Evolutionary conservation across 768 basidiomycete genomes (phyloP).

Genomic region (Dendrothele bispora): DNA sequence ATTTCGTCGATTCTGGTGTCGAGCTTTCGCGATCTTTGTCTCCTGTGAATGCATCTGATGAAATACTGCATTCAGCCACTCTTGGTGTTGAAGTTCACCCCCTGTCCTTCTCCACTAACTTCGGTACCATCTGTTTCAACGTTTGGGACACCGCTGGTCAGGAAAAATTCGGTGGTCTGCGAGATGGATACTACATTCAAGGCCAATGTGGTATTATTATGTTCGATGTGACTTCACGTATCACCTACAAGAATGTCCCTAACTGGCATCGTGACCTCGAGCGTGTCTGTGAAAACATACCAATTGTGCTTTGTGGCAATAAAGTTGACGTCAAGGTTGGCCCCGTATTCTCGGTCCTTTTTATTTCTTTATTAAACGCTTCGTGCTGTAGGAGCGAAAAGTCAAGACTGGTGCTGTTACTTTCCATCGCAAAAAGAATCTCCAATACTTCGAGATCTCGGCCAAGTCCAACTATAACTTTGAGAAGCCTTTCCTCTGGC

Average conservation of each 20-base stretch:
- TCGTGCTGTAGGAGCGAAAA: conserved; percentile 95
- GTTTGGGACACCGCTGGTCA: conserved; percentile 99
- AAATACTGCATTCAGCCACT: conserved; percentile 63
- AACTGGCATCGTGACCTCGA: conserved; percentile 99
- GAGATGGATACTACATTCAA: conserved; percentile 95
- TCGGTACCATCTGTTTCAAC: conserved; percentile 98
- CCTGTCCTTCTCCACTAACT: conserved; percentile 94
- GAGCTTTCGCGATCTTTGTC: conserved; percentile 8
- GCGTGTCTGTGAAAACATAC: conserved; percentile 99
- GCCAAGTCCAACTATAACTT: conserved; percentile 99
- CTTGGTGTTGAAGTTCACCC: conserved; percentile 99
- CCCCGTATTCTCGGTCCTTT: conserved; percentile 9
- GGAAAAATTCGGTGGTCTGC: conserved; percentile 99
- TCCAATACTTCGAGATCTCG: conserved; percentile 99
- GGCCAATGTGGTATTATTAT: conserved; percentile 99
- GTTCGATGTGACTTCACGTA: conserved; percentile 99
- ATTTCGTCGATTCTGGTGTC: conserved; percentile 10
- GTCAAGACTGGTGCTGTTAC: conserved; percentile 98
- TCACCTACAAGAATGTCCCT: conserved; percentile 99
- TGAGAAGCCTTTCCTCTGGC: conserved; percentile 99
- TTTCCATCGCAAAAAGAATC: conserved; percentile 99
- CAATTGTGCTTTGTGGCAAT: conserved; percentile 99
- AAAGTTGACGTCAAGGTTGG: conserved; percentile 98
- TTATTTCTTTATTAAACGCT: conserved; percentile 8
- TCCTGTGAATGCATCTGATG: conserved; percentile 14